phyloP scores from a whole-genome alignment of 208 protist genomes.

The Acanthamoeba divionensis region DNA sequence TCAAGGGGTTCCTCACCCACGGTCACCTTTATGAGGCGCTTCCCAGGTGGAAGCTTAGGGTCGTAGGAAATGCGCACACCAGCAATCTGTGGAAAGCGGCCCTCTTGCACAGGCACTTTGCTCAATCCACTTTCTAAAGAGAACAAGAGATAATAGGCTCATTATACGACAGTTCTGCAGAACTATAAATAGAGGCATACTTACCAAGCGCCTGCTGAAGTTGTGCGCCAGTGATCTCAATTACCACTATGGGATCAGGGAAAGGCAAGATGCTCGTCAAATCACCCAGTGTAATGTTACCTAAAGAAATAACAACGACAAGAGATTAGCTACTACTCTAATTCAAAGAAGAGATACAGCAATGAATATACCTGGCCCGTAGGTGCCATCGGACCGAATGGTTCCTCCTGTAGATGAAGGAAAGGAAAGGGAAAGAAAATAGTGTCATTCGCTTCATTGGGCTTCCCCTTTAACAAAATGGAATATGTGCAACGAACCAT shows the following conservation, averaged over 20 bases:
- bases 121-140: conserved; percentile 52
- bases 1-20: conserved; percentile 14
- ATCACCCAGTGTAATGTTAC: conserved; percentile 43
- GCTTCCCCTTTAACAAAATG: background rate
- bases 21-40: conserved; percentile 28
- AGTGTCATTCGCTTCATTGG: background rate
- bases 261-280: conserved; percentile 50
- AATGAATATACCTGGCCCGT: background rate
- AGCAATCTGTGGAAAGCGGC: conserved; percentile 55
- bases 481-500: background rate
- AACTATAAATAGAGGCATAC: background rate
- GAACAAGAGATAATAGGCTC: background rate
- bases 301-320: background rate
- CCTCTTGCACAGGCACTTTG: conserved; percentile 54
- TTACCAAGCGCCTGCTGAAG: conserved; percentile 21
- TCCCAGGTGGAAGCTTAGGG: background rate
- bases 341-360: background rate
- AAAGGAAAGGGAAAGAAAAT: background rate
- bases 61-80: conserved; percentile 45
- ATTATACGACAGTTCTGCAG: background rate
- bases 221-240: conserved; percentile 50
- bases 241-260: conserved; percentile 46
- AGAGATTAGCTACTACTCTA: background rate
- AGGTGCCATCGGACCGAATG: background rate
- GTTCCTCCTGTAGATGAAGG: conserved; percentile 7